Evolutionary conservation across 129 eudicot genomes (phyloP), one percentile per base, ranked within the genome.

Genomic region (Chrysanthemum lavandulifolium): DNA sequence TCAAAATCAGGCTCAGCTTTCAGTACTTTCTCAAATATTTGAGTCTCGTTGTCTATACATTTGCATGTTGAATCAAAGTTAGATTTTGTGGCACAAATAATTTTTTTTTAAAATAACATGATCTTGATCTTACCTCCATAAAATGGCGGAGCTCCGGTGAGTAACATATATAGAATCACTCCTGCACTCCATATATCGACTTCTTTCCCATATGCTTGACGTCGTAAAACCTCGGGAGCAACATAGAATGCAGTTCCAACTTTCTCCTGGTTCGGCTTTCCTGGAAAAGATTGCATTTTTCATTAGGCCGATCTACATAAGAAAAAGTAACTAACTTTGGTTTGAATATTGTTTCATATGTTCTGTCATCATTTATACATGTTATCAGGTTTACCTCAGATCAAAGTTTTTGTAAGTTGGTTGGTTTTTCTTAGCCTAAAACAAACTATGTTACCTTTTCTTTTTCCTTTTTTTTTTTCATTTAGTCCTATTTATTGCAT

Each of bases 181-280:
- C 97, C 97, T 60, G 97, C 96, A 73, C 97, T 91, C 90, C 96
- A 91, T 55, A 91, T 76, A 76, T 91, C 96, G 1, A 79, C 76
- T 73, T 91, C 87, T 72, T 88, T 82, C 51, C 96, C 97, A 67
- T 91, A 91, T 81, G 52, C 31, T 72, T 70, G 77, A 47, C 92
- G 96, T 16, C 70, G 75, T 47, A 91, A 74, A 31, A 91, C 96
- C 73, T 91, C 96, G 4, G 96, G 96, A 65, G 97, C 97, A 58
- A 91, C 96, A 62, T 88, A 91, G 69, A 88, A 91, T 45, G 97
- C 92, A 13, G 96, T 91, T n/a, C 97, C 96, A 57, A 91, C 97
- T 61, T 84, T 71, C 66, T 91, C 96, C 33, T 85, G 84, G 80
- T 79, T 84, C 36, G 77, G 45, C 45, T 40, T 40, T 40, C 9